Conservation (phyloP, 495 filamentous ascomycete genomes). For the Emericellopsis terricola region DNA sequence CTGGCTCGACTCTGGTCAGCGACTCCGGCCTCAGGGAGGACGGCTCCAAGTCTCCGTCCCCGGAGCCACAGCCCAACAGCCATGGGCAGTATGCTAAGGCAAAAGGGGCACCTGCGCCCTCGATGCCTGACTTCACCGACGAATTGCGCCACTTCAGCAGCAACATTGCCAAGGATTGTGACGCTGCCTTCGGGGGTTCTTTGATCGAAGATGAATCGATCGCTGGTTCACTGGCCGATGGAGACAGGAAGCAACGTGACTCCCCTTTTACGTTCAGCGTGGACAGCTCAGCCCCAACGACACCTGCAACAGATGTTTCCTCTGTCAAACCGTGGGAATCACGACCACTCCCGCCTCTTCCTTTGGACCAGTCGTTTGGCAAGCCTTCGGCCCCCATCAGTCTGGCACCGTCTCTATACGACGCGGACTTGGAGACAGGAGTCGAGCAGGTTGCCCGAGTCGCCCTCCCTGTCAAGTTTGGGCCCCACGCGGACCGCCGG, state of each 20-base stretch:
- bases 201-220: slow-evolving; percentile 22
- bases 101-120: slow-evolving; percentile 2
- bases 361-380: slow-evolving; percentile 19
- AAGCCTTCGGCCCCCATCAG: not conserved
- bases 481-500: slow-evolving; percentile 15
- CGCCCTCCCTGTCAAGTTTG: not conserved
- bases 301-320: not conserved
- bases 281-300: not conserved
- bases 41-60: slow-evolving; percentile 1
- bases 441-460: slow-evolving; percentile 1
- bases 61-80: not conserved
- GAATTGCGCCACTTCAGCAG: slow-evolving; percentile 30
- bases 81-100: slow-evolving; percentile 1
- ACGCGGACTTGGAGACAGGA: not conserved
- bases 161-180: slow-evolving; percentile 31
- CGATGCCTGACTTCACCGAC: slow-evolving; percentile 18
- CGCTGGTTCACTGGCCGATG: slow-evolving; percentile 2
- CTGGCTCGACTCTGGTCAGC: not conserved
- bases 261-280: slow-evolving; percentile 9
- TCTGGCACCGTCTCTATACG: not conserved
- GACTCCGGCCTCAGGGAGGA: not conserved
- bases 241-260: slow-evolving; percentile 5
- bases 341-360: slow-evolving; percentile 32
- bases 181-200: slow-evolving; percentile 67
- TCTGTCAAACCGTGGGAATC: slow-evolving; percentile 11